Evolutionary conservation across 148 eudicot species (phyloP).

Genomic region (Agrostemma githago): DNA sequence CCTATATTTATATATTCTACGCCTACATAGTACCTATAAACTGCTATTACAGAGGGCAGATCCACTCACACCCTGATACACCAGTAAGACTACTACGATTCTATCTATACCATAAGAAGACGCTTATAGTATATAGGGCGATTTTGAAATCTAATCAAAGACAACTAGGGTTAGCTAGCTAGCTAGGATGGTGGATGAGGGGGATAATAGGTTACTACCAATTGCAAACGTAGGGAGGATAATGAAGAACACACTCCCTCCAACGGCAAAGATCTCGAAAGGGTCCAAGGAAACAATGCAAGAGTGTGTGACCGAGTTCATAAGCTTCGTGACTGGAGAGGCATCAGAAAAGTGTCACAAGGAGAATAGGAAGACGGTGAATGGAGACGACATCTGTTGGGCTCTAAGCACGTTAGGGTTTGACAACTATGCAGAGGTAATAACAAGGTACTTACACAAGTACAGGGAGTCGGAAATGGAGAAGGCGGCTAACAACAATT

Average conservation of each 20-base stretch:
- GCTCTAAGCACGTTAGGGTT: slow-evolving; percentile 61
- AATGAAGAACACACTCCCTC: slow-evolving; percentile 68
- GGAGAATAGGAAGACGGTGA: slow-evolving; percentile 75
- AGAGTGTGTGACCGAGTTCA: slow-evolving; percentile 78
- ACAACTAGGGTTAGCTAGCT: neutral
- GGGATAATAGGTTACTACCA: slow-evolving; percentile 53
- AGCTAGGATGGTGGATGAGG: slow-evolving; percentile 29
- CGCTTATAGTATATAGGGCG: neutral
- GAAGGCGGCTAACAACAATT: slow-evolving; percentile 17
- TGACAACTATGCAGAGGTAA: slow-evolving; percentile 54
- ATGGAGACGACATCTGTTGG: slow-evolving; percentile 84
- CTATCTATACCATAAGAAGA: slow-evolving; percentile 7
- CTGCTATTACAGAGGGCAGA: neutral
- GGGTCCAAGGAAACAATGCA: slow-evolving; percentile 85
- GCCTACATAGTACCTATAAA: neutral
- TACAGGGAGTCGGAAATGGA: slow-evolving; percentile 42
- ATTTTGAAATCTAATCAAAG: neutral
- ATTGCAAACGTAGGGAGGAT: slow-evolving; percentile 78
- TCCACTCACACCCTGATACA: slow-evolving; percentile 3
- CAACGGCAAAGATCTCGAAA: slow-evolving; percentile 64
- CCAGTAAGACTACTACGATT: neutral
- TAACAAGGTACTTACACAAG: slow-evolving; percentile 35
- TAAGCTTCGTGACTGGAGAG: slow-evolving; percentile 75
- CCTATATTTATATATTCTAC: slow-evolving; percentile 7
- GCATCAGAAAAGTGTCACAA: slow-evolving; percentile 74